phyloP scores from a whole-genome alignment of 2,329 filamentous ascomycete genomes.

The Metarhizium rileyi region DNA sequence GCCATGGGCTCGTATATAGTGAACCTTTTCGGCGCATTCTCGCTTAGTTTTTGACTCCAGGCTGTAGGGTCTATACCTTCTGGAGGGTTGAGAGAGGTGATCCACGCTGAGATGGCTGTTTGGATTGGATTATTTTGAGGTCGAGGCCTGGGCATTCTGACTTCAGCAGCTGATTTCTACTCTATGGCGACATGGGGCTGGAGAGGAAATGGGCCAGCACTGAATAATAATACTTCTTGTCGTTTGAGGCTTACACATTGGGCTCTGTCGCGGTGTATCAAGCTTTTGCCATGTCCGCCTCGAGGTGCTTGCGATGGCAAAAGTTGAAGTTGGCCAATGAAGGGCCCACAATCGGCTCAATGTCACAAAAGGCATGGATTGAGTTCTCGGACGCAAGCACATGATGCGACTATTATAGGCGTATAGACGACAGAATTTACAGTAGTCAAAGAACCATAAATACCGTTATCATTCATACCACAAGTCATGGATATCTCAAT shows the following conservation, averaged over 20 bases:
- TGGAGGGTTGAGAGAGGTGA: slow-evolving; percentile 8
- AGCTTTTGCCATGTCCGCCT: neutral
- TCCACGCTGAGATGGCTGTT: slow-evolving; percentile 21
- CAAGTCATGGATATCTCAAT: slow-evolving; percentile 31
- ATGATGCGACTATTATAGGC: too few species aligned
- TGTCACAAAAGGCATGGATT: slow-evolving; percentile 1
- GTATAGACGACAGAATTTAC: neutral
- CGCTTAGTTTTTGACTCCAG: slow-evolving; percentile 22
- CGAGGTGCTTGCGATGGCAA: neutral
- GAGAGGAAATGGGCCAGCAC: neutral
- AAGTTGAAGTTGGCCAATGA: neutral
- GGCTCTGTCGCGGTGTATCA: neutral
- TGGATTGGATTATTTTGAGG: slow-evolving; percentile 20
- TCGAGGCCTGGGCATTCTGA: slow-evolving; percentile 17
- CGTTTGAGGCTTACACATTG: neutral
- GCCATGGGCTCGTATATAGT: slow-evolving; percentile 52
- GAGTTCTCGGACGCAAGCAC: too few species aligned
- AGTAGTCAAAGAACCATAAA: slow-evolving; percentile 8
- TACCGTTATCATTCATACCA: slow-evolving; percentile 19
- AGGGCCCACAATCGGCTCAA: neutral
- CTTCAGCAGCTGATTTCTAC: neutral
- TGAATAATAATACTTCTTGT: neutral
- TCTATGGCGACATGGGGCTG: neutral
- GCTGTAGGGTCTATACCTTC: slow-evolving; percentile 1
- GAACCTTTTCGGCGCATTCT: slow-evolving; percentile 45